Evolutionary conservation across 225 moss, liverwort and hornwort species (phyloP), one percentile per base, ranked within the genome.

Genomic region (Physcomitrellopsis africana): DNA sequence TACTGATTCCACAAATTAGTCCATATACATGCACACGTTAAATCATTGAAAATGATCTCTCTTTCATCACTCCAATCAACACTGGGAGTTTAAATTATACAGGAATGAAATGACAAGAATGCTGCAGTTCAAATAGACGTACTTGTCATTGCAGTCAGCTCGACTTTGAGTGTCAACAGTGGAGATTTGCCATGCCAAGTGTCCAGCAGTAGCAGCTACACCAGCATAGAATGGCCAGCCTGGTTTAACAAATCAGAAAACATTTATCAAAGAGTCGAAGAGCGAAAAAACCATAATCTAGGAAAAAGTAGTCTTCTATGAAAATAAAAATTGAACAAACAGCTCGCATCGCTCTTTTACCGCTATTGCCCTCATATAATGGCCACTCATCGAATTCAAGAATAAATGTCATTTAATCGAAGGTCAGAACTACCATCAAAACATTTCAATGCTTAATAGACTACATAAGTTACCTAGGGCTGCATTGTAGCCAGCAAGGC

Each of bases 181-280:
- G 17, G 42, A 88, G 42, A 92, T 79, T 84, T 92, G 92, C 96
- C 94, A 96, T 19, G 88, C 90, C 77, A 96, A 78, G 69, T 96
- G 96, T 37, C 90, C 92, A 27, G 87, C 90, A 75, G 87, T 53
- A 70, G 86, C 91, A 51, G 83, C 82, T 56, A 94, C 70, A 54
- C 91, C 91, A 3, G 74, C 73, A 78, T 92, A 96, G 75, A 96
- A 96, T 51, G 96, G 94, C 96, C 96, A 96, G 32, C 92, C 96
- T 94, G 81, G 32, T 58, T 51, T 41, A 20, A 65, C 46, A 75
- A 17, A 49, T 26, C 19, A 73, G 67, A 18, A 57, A 67, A 65
- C 32, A 57, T 63, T 10, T 49, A 22, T 53, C n/a, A 74, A 11
- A 17, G 54, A 37, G 27, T 63, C 12, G 15, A 54, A 1, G 3